These are phyloP conservation scores for Aspergillus sp. DNA, from an alignment of 2,329 filamentous ascomycete genomes.

Conservation along the genomic window DNA sequence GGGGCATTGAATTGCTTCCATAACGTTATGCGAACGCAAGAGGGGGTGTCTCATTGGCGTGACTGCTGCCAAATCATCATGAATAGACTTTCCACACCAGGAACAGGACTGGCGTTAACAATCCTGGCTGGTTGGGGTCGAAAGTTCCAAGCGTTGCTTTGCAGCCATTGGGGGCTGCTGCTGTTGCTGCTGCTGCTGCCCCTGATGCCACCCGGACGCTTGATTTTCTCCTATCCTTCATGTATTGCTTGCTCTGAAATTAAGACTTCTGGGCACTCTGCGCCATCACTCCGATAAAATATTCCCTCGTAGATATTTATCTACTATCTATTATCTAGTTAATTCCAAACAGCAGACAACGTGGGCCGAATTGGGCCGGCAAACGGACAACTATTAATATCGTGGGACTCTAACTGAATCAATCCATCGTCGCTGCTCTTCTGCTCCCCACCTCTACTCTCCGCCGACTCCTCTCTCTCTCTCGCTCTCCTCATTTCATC, in stretches of 20 bases:
- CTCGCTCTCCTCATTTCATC: not conserved
- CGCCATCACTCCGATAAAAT: too few relatives aligned
- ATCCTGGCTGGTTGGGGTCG: not conserved
- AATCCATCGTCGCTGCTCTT: not conserved
- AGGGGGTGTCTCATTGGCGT: too few relatives aligned
- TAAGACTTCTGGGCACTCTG: too few relatives aligned
- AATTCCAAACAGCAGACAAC: not conserved
- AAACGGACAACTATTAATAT: not conserved
- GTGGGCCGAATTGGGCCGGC: not conserved
- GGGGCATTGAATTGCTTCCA: too few relatives aligned
- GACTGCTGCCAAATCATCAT: not conserved
- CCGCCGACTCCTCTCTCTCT: slow-evolving; percentile 5
- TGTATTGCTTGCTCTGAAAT: too few relatives aligned
- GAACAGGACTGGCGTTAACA: not conserved
- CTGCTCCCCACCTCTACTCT: slow-evolving; percentile 13
- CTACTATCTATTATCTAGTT: too few relatives aligned
- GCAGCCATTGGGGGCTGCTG: not conserved
- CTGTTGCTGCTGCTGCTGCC: not conserved
- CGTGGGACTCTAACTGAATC: not conserved
- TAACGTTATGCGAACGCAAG: too few relatives aligned
- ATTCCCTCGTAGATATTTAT: too few relatives aligned
- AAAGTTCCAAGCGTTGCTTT: too few relatives aligned
- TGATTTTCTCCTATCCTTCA: not conserved
- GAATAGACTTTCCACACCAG: not conserved
- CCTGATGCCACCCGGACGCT: not conserved